These are phyloP conservation scores for Russula virescens DNA, from an alignment of 768 basidiomycete genomes.

Conservation along the genomic window DNA sequence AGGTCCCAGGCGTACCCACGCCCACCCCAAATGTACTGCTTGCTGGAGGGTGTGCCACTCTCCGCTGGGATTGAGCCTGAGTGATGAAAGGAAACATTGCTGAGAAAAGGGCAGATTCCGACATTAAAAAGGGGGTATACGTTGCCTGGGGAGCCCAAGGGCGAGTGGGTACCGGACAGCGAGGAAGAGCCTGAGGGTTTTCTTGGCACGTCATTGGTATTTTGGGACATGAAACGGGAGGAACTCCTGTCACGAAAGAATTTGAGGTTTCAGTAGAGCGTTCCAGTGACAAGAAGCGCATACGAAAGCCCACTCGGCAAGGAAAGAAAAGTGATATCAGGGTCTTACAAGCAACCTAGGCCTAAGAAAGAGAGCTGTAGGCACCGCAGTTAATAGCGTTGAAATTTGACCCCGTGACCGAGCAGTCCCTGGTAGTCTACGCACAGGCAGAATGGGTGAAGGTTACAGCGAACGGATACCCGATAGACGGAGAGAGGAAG, in stretches of 20 bases:
- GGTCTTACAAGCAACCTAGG: slow-evolving; percentile 3
- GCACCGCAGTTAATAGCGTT: neutral
- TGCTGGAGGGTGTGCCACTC: slow-evolving; percentile 37
- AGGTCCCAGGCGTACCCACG: slow-evolving; percentile 41
- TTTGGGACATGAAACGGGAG: slow-evolving; percentile 28
- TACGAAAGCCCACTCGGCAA: neutral
- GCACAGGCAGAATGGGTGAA: neutral
- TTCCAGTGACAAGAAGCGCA: neutral
- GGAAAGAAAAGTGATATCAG: neutral
- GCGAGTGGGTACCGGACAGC: slow-evolving; percentile 58
- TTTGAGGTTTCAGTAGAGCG: neutral
- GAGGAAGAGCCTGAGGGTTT: slow-evolving; percentile 69
- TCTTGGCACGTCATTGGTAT: slow-evolving; percentile 38
- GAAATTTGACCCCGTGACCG: neutral
- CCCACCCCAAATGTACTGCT: slow-evolving; percentile 50
- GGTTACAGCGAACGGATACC: neutral
- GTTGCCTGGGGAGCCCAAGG: slow-evolving; percentile 52
- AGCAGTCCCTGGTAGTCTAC: neutral
- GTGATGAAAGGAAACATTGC: slow-evolving; percentile 6
- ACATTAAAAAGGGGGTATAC: slow-evolving; percentile 34
- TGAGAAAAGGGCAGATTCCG: slow-evolving; percentile 8
- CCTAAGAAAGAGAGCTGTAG: neutral
- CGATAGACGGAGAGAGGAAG: neutral
- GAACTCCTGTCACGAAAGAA: slow-evolving; percentile 15
- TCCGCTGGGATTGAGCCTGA: slow-evolving; percentile 42